These are phyloP conservation scores for Rhodotorula sp. DNA, from an alignment of 1,284 basidiomycete species.

Conservation along the genomic window DNA sequence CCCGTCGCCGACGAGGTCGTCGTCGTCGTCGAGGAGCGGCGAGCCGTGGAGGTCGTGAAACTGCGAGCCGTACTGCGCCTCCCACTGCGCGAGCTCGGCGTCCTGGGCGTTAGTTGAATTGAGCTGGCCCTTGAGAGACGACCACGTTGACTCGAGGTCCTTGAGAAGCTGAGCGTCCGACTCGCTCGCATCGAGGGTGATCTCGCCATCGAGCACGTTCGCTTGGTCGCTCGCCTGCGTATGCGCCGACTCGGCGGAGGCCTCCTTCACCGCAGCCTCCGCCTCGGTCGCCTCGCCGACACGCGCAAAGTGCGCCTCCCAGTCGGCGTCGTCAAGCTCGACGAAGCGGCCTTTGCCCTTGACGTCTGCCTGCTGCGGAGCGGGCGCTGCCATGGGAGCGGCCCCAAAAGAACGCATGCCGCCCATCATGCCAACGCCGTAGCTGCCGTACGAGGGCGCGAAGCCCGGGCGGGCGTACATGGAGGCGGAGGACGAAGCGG, in stretches of 20 bases:
- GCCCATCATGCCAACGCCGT: slow-evolving; percentile 11
- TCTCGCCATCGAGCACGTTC: slow-evolving; percentile 52
- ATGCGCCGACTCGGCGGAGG: slow-evolving; percentile 50
- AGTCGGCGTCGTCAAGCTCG: slow-evolving; percentile 53
- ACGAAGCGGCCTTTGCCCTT: slow-evolving; percentile 45
- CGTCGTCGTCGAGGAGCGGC: slow-evolving; percentile 22
- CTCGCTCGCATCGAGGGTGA: slow-evolving; percentile 50
- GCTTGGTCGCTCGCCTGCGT: slow-evolving; percentile 52
- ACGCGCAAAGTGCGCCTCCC: slow-evolving; percentile 87
- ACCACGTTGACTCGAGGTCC: slow-evolving; percentile 47
- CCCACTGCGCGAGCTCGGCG: slow-evolving; percentile 62
- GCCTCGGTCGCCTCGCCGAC: slow-evolving; percentile 61
- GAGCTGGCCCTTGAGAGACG: slow-evolving; percentile 42
- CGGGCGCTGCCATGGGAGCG: background rate
- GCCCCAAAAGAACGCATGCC: slow-evolving; percentile 13
- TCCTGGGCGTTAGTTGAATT: slow-evolving; percentile 61
- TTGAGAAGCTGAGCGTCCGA: slow-evolving; percentile 53
- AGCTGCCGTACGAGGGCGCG: slow-evolving; percentile 37
- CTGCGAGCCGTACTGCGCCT: slow-evolving; percentile 44
- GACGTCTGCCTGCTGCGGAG: slow-evolving; percentile 6
- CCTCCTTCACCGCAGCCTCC: background rate
- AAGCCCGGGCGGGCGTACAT: slow-evolving; percentile 28
- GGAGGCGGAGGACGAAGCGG: slow-evolving; percentile 3
- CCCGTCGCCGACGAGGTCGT: slow-evolving; percentile 3
- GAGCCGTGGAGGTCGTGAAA: slow-evolving; percentile 43